Conservation (phyloP, 495 filamentous ascomycete genomes). For the Entonaema liquescens region DNA sequence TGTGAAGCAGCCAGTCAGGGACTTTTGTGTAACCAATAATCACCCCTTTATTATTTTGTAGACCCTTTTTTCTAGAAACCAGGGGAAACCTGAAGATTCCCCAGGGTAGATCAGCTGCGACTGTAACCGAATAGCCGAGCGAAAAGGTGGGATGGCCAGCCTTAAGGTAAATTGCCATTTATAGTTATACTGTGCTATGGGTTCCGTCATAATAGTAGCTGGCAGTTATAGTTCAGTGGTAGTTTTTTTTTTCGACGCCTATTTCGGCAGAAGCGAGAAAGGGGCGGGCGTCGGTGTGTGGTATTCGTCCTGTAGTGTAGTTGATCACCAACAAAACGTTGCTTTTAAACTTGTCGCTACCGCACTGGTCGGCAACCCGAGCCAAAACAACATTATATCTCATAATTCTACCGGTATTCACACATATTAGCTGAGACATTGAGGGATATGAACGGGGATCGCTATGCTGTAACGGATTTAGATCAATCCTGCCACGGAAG, state of each 20-base stretch:
- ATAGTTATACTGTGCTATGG: neutral
- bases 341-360: slow-evolving; percentile 42
- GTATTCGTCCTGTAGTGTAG: slow-evolving; percentile 31
- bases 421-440: slow-evolving; percentile 30
- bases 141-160: slow-evolving; percentile 32
- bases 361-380: slow-evolving; percentile 34
- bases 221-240: slow-evolving; percentile 14
- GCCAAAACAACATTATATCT: slow-evolving; percentile 30
- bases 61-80: slow-evolving; percentile 33
- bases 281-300: slow-evolving; percentile 29
- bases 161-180: slow-evolving; percentile 35
- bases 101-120: slow-evolving; percentile 35
- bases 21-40: slow-evolving; percentile 36
- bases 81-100: slow-evolving; percentile 28
- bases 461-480: slow-evolving; percentile 6
- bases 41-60: slow-evolving; percentile 19
- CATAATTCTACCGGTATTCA: slow-evolving; percentile 15
- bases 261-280: slow-evolving; percentile 40
- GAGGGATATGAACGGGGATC: slow-evolving; percentile 16
- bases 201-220: slow-evolving; percentile 6
- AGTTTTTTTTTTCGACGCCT: slow-evolving; percentile 38
- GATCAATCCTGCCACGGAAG: slow-evolving; percentile 14
- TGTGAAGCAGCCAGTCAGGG: slow-evolving; percentile 24
- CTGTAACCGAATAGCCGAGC: slow-evolving; percentile 38
- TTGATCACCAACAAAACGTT: slow-evolving; percentile 34